Base-by-base conservation (phyloP, 768 basidiomycete species). In the Suillus fuscotomentosus region DNA sequence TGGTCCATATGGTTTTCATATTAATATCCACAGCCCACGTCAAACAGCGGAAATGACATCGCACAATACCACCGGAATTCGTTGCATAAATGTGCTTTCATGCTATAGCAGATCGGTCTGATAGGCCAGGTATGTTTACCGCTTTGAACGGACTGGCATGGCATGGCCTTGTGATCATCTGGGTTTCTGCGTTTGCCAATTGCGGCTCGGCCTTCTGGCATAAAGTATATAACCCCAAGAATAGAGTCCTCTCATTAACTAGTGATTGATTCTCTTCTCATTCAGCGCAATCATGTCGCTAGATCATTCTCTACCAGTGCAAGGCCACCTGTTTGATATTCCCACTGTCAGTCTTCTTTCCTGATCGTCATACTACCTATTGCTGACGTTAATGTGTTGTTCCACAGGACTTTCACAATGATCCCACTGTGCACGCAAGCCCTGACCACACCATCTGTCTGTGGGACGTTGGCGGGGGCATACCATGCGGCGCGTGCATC, bases 381-480 rank as follows among this genome's bases (percentile, higher is more conserved):
- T 5, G 3, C 41, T 59, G 57, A 42, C 5, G 39, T 42, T 42
- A 24, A 57, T 41, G 9, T 27, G 38, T 11, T 24, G 24, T 31
- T 42, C 24, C 6, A 42, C 17, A 59, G 57, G 41, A 17, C 24
- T 15, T 6, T 41, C 15, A 17, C 17, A 24, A 27, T 42, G 39
- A 41, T 17, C 22, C 36, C 22, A 3, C 10, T 10, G 10, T 24
- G 17, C 22, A 41, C 15, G 1, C 56, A 57, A 57, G 22, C 56
- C 31, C 20, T 11, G 38, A 24, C 9, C 17, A 31, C 17, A 42
- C 39, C 15, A 6, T 59, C 5, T 59, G 57, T 27, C 17, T 42
- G 17, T 75, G 74, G 74, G 7, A 62, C n/a, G 4, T 20, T 11
- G 59, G 36, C 5, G 20, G 13, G 36, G 22, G 56, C 0, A 11